Evolutionary conservation across 2,329 filamentous ascomycete genomes (phyloP), one percentile per base, ranked within the genome.

Genomic region (Albophoma yamanashiensis): DNA sequence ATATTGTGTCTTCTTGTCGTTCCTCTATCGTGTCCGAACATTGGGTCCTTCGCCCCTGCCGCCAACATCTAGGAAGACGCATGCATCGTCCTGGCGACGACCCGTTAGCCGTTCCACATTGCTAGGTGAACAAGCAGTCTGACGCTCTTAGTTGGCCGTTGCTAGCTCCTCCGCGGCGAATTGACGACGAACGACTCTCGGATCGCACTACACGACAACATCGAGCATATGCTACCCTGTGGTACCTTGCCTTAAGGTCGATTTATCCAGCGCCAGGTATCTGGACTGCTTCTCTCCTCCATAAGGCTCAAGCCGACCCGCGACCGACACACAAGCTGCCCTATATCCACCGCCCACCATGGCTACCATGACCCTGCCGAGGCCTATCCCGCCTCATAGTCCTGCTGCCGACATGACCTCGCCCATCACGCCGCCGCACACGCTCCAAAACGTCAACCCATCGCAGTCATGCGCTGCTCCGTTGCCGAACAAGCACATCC

Each of bases 401-500:
- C 70, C 78, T 42, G 73, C 76, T 34, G 74, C 78, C 52, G 72
- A 75, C 65, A 73, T 79, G 61, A 69, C 65, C 36, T 56, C 69
- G 50, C 66, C 70, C 59, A 68, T 77, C 62, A 71, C 75, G 12
- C 73, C 75, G 50, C 75, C 77, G 39, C 74, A 76, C 61, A 72
- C 76, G 36, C 73, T 79, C 62, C 70, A 74, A 58, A 64, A 67
- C 17, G 62, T 68, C 40, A 67, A 65, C 58, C 52, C 62, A 17
- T 39, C 64, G 58, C 62, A 62, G 59, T 62, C 62, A 57, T 61
- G 62, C 67, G 72, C 62, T 64, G 70, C 61, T 62, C 67, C 89
- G 8, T 79, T 94, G 31, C 91, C 92, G 12, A 96, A 96, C 76
- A 96, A 94, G 74, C 91, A 96, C 74, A 80, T 96, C 31, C 92